These are phyloP conservation scores for Arctium lappa DNA, from an alignment of 129 eudicot species.

Conservation along the genomic window DNA sequence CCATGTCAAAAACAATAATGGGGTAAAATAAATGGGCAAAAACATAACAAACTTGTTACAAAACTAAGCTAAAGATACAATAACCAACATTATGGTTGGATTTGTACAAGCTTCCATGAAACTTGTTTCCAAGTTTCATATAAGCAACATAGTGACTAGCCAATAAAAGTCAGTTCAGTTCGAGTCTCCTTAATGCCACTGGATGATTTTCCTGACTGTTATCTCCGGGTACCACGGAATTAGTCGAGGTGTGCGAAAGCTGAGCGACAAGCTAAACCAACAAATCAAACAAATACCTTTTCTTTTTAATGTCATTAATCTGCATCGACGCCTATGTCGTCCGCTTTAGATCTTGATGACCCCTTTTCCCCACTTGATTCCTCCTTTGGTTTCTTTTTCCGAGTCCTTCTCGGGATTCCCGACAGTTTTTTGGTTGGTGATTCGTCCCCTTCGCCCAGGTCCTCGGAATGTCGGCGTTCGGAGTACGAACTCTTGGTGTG, in stretches of 20 bases:
- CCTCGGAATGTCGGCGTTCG: slow-evolving; percentile 20
- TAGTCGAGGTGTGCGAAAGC: background rate
- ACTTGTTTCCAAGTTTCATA: slow-evolving; percentile 19
- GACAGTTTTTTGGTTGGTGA: slow-evolving; percentile 14
- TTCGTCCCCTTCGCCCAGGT: slow-evolving; percentile 1
- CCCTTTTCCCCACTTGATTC: background rate
- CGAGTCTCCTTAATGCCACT: background rate
- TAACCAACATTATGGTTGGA: background rate
- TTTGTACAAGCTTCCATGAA: slow-evolving; percentile 10
- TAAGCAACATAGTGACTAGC: background rate
- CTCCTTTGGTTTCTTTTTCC: slow-evolving; percentile 34
- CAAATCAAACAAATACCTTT: background rate
- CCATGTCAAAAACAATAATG: no score
- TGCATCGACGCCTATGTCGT: slow-evolving; percentile 11
- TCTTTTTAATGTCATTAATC: slow-evolving; percentile 5
- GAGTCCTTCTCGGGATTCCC: slow-evolving; percentile 27
- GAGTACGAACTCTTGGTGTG: slow-evolving; percentile 22
- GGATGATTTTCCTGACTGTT: background rate
- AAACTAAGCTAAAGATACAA: background rate
- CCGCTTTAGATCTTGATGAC: slow-evolving; percentile 12
- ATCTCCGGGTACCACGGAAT: background rate
- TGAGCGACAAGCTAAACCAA: background rate
- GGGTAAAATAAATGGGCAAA: background rate
- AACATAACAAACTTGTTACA: background rate
- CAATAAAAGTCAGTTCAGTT: no score